Evolutionary conservation across 768 basidiomycete genomes (phyloP).

Genomic region (Podaxis mareebaensis): DNA sequence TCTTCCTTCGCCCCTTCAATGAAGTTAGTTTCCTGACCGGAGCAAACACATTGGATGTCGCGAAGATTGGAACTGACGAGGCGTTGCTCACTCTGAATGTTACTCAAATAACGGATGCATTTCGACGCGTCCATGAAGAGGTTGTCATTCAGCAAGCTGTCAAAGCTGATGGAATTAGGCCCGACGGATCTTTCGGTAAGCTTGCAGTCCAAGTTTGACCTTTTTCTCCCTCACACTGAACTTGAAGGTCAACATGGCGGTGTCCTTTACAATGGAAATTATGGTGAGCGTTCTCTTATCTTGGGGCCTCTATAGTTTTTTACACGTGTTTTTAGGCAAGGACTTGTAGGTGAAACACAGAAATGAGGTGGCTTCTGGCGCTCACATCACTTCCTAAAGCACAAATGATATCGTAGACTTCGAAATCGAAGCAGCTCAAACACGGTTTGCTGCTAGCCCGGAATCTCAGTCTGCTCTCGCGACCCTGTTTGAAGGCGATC

Average conservation of each 20-base stretch:
- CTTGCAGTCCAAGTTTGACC: not conserved
- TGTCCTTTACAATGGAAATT: conserved; percentile 73
- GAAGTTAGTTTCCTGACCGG: conserved; percentile 55
- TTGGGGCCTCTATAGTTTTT: not conserved
- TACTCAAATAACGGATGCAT: conserved; percentile 50
- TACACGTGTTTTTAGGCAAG: conserved; percentile 32
- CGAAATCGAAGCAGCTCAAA: conserved; percentile 61
- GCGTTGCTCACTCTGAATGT: conserved; percentile 42
- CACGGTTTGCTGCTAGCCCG: conserved; percentile 49
- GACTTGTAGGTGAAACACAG: conserved; percentile 31
- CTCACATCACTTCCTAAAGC: conserved; percentile 28
- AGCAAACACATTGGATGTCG: conserved; percentile 67
- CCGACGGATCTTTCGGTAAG: conserved; percentile 51
- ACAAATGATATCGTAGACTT: conserved; percentile 62
- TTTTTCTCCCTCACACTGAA: not conserved
- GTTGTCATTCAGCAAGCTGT: conserved; percentile 47
- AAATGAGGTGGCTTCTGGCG: not conserved
- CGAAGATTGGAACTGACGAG: conserved; percentile 59
- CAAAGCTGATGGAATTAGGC: conserved; percentile 61
- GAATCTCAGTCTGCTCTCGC: conserved; percentile 49
- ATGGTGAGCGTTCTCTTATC: conserved; percentile 38
- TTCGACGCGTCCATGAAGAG: conserved; percentile 50
- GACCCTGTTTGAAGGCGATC: conserved; percentile 55
- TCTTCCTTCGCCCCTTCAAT: conserved; percentile 43
- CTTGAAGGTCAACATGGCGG: conserved; percentile 55